Percentiles rank a stretch among this genome's conserved stretches.
Evolutionary conservation across 2,329 filamentous ascomycete genomes (phyloP).

Genomic region (Claviceps sorghi): DNA sequence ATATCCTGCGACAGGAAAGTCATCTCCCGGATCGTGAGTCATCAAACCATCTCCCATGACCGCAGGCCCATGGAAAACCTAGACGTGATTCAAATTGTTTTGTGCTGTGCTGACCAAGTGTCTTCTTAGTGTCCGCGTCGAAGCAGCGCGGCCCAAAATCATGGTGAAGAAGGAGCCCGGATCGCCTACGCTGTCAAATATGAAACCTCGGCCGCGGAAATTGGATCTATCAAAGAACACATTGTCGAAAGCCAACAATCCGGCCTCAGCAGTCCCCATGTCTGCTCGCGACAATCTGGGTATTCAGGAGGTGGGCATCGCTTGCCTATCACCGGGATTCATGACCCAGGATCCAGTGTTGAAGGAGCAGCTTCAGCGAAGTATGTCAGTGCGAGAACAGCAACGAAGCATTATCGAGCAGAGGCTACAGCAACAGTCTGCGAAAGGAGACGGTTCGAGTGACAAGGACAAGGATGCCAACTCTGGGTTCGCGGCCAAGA

Average conservation of each 20-base stretch:
- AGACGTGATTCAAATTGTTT: neutral
- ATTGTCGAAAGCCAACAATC: constrained; percentile 34
- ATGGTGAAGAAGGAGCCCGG: constrained; percentile 93
- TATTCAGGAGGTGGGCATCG: constrained; percentile 85
- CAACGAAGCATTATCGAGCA: constrained; percentile 92
- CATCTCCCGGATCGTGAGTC: constrained; percentile 48
- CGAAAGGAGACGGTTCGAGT: constrained; percentile 53
- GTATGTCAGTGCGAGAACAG: constrained; percentile 83
- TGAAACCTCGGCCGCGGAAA: constrained; percentile 49
- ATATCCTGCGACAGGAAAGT: constrained; percentile 28
- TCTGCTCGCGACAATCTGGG: constrained; percentile 65
- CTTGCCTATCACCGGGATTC: constrained; percentile 89
- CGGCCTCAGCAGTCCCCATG: constrained; percentile 55
- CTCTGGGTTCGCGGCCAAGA: constrained; percentile 46
- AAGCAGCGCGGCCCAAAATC: constrained; percentile 52
- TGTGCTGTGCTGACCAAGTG: constrained; percentile 8
- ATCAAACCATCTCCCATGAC: neutral
- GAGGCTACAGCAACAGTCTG: constrained; percentile 73
- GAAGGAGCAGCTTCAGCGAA: constrained; percentile 89
- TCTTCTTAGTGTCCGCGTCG: constrained; percentile 24
- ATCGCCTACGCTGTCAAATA: constrained; percentile 63
- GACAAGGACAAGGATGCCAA: constrained; percentile 39
- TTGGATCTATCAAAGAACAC: constrained; percentile 61
- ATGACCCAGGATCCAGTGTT: constrained; percentile 92
- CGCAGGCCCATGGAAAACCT: neutral